A percentile compares a stretch with the other conserved stretches of the same genome.
Conservation (phyloP, 2,329 filamentous ascomycete species). For the Emmonsia crescens region DNA sequence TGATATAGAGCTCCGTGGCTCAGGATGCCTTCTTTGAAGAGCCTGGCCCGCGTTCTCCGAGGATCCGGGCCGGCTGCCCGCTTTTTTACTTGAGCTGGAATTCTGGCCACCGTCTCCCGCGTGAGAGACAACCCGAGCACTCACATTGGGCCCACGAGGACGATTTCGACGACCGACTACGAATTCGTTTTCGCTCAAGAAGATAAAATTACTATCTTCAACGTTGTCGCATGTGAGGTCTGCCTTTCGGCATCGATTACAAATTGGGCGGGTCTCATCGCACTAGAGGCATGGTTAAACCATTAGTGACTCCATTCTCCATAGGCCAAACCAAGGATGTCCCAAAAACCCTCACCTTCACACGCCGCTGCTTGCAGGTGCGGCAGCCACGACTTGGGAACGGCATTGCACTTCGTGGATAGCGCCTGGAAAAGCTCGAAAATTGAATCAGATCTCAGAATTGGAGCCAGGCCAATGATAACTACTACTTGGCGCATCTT, state of each 20-base stretch:
- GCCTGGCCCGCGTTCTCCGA: not conserved
- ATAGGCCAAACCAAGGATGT: not conserved
- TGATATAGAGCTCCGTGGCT: not conserved
- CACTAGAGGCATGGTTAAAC: not conserved
- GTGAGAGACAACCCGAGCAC: not conserved
- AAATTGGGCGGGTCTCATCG: not conserved
- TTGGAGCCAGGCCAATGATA: not conserved
- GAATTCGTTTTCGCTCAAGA: conserved; percentile 1
- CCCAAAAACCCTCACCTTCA: not conserved
- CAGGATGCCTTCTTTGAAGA: not conserved
- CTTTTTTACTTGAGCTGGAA: not conserved
- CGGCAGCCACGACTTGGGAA: conserved; percentile 1
- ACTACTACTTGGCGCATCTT: not conserved
- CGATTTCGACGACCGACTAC: conserved; percentile 1
- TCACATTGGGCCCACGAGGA: not conserved
- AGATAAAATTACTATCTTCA: not conserved
- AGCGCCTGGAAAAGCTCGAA: not conserved
- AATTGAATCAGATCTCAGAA: not conserved
- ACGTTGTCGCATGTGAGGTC: not conserved
- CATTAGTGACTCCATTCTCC: not conserved
- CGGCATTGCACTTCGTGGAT: not conserved
- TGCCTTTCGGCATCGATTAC: conserved; percentile 1
- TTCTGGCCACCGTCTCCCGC: no score
- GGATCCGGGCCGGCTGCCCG: not conserved
- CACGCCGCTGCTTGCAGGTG: conserved; percentile 1